Conservation (phyloP, 1,284 basidiomycete genomes). For the Boletus sp. region DNA sequence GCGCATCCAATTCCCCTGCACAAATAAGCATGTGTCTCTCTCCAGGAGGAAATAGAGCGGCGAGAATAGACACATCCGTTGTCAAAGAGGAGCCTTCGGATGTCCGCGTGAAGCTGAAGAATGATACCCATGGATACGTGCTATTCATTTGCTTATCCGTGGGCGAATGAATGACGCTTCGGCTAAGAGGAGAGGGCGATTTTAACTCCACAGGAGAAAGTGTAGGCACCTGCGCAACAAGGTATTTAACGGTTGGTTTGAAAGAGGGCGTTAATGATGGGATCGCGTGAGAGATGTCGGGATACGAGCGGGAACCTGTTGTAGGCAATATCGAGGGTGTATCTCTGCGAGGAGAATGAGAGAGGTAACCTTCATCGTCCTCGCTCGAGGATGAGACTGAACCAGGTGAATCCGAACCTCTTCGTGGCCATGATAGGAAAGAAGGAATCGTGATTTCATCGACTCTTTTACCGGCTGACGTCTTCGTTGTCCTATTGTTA, state of each 20-base stretch:
- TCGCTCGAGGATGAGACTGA: constrained; percentile 34
- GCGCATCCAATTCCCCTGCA: constrained; percentile 60
- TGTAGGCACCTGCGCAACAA: constrained; percentile 28
- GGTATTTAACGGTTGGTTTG: constrained; percentile 37
- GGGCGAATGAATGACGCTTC: constrained; percentile 8
- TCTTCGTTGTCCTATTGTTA: background rate
- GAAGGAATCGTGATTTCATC: constrained; percentile 19
- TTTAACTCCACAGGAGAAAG: constrained; percentile 23
- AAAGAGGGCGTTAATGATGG: constrained; percentile 29
- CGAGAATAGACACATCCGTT: constrained; percentile 59
- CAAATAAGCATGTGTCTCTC: constrained; percentile 75
- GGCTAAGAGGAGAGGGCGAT: constrained; percentile 6
- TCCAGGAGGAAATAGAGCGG: constrained; percentile 60
- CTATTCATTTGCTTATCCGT: constrained; percentile 13
- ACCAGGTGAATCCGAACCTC: constrained; percentile 23
- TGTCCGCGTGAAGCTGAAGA: constrained; percentile 75
- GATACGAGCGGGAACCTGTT: constrained; percentile 41
- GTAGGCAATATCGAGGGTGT: constrained; percentile 36
- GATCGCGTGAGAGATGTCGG: constrained; percentile 38
- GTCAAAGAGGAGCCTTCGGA: constrained; percentile 72
- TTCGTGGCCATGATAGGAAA: constrained; percentile 24
- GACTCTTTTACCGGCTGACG: constrained; percentile 10
- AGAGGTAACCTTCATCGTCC: constrained; percentile 56
- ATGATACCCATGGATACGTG: constrained; percentile 44
- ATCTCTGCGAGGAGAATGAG: constrained; percentile 47